Evolutionary conservation across 2,329 filamentous ascomycete genomes (phyloP).

Genomic region (Metarhizium brunneum): DNA sequence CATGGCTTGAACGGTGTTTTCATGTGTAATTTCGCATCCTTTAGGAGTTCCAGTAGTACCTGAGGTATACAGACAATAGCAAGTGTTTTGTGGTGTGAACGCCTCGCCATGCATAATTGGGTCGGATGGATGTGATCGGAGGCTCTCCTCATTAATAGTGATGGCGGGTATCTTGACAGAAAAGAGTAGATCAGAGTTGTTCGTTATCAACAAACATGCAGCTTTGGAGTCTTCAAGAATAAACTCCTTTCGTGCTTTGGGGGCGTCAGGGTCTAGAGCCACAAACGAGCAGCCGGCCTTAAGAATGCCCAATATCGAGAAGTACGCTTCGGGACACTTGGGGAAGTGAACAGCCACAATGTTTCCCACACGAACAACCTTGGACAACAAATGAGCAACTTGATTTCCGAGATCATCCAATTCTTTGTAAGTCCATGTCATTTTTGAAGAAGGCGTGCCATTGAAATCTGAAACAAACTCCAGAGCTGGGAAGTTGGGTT

Average conservation of each 20-base stretch:
- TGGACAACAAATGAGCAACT: conserved; percentile 56
- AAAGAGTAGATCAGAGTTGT: background rate
- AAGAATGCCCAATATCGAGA: conserved; percentile 70
- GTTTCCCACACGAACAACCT: conserved; percentile 40
- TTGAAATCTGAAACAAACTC: conserved; percentile 61
- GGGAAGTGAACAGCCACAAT: conserved; percentile 74
- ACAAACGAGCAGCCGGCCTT: conserved; percentile 78
- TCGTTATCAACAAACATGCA: conserved; percentile 50
- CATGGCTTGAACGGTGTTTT: conserved; percentile 84
- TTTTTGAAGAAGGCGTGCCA: conserved; percentile 32
- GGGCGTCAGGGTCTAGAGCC: conserved; percentile 68
- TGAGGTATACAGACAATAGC: conserved; percentile 81
- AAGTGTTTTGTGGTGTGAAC: conserved; percentile 44
- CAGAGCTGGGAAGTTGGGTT: conserved; percentile 57
- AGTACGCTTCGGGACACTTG: conserved; percentile 77
- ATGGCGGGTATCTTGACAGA: background rate
- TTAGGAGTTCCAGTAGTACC: conserved; percentile 83
- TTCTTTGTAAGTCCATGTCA: conserved; percentile 65
- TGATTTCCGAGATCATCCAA: conserved; percentile 63
- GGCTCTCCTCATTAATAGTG: conserved; percentile 17
- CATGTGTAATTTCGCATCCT: conserved; percentile 79
- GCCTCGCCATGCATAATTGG: conserved; percentile 1
- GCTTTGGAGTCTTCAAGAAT: conserved; percentile 67
- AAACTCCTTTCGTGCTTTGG: conserved; percentile 63
- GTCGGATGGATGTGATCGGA: conserved; percentile 17